These are phyloP conservation scores for Emergomyces africanus DNA, from an alignment of 2,329 filamentous ascomycete species.

Conservation along the genomic window DNA sequence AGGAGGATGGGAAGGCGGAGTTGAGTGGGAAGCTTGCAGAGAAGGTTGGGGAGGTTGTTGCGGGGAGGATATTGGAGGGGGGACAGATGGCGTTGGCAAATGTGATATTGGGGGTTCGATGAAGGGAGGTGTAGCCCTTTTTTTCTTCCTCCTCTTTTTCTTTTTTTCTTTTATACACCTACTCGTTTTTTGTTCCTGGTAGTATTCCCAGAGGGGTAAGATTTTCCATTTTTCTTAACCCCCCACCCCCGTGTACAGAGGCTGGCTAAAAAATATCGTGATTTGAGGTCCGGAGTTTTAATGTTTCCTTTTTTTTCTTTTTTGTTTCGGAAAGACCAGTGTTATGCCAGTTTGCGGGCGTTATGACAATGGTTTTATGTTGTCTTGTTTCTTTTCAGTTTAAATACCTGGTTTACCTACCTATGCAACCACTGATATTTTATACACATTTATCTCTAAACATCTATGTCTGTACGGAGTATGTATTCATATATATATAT, in stretches of 20 bases:
- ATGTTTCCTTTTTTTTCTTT: too few species aligned
- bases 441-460: too few species aligned
- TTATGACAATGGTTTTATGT: too few species aligned
- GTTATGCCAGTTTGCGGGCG: too few species aligned
- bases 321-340: too few species aligned
- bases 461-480: too few species aligned
- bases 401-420: too few species aligned
- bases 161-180: background rate
- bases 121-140: background rate
- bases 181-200: background rate
- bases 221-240: background rate
- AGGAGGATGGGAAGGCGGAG: constrained; percentile 25
- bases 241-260: background rate
- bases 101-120: constrained; percentile 20
- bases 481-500: too few species aligned
- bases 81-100: constrained; percentile 29
- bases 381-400: too few species aligned
- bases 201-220: background rate
- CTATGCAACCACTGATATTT: too few species aligned
- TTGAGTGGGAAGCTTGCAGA: constrained; percentile 24
- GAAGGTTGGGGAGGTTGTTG: constrained; percentile 32
- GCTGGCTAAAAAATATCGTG: too few species aligned
- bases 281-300: too few species aligned
- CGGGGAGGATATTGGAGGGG: constrained; percentile 27
- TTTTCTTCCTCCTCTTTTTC: background rate